Conservation (phyloP, 2,329 filamentous ascomycete species). For the Apiospora sp. region DNA sequence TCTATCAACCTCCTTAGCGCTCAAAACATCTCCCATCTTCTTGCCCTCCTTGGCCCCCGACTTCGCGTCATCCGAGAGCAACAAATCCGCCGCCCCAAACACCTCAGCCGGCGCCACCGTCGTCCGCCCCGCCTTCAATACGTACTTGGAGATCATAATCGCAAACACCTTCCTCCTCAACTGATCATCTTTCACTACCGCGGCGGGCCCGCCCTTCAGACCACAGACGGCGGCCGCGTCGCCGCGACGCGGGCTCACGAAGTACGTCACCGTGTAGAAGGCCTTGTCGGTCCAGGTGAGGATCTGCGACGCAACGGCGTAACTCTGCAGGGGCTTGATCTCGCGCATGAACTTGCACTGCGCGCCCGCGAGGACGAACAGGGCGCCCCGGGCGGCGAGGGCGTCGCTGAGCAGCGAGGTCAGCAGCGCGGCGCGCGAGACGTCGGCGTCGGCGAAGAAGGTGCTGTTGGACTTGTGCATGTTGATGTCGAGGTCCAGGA, state of each 20-base stretch:
- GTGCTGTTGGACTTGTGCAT: conserved; percentile 29
- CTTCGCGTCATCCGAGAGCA: background rate
- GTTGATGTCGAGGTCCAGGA: conserved; percentile 25
- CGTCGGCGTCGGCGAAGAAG: conserved; percentile 24
- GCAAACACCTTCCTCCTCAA: conserved; percentile 8
- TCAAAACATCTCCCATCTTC: background rate
- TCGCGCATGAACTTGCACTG: conserved; percentile 25
- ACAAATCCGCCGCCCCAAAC: background rate
- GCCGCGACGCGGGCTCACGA: background rate
- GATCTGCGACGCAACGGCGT: conserved; percentile 20
- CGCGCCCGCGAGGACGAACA: background rate
- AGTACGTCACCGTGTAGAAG: conserved; percentile 23
- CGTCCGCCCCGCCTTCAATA: conserved; percentile 7
- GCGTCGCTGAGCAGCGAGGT: background rate
- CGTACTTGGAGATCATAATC: conserved; percentile 16
- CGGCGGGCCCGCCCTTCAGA: background rate
- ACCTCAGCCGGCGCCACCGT: conserved; percentile 13
- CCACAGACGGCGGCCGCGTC: background rate
- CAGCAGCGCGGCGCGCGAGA: conserved; percentile 23
- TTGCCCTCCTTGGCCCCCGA: background rate
- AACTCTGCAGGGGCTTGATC: conserved; percentile 23
- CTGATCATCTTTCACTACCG: background rate
- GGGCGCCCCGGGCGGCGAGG: background rate
- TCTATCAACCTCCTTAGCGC: background rate
- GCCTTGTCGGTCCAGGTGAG: conserved; percentile 27